A percentile compares a stretch with the other conserved stretches of the same genome.
Conservation (phyloP, 176 grass and related monocot genomes). For the Phoenix roebelenii region DNA sequence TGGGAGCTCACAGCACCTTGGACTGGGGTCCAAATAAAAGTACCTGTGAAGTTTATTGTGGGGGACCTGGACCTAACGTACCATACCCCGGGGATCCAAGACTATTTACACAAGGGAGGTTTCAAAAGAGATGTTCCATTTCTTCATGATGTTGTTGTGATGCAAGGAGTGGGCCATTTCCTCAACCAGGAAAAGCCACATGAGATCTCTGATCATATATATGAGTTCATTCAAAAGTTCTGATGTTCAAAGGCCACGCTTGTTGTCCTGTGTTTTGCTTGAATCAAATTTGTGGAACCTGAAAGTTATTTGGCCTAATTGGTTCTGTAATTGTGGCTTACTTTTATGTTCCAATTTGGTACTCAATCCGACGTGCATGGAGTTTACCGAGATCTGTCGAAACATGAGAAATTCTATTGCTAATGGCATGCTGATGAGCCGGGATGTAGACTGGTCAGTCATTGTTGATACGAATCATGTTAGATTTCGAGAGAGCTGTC, state of each 20-base stretch:
- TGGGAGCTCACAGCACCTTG: constrained; percentile 76
- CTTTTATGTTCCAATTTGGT: too few relatives aligned
- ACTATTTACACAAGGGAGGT: constrained; percentile 61
- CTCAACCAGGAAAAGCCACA: constrained; percentile 65
- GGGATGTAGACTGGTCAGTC: too few relatives aligned
- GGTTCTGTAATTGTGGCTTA: too few relatives aligned
- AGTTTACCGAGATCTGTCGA: too few relatives aligned
- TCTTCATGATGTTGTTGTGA: constrained; percentile 58
- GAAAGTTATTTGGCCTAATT: too few relatives aligned
- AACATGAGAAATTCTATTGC: too few relatives aligned
- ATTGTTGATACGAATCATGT: too few relatives aligned
- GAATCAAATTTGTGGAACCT: too few relatives aligned
- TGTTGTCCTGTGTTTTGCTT: too few relatives aligned
- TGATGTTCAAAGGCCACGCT: not conserved
- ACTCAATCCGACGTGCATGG: too few relatives aligned
- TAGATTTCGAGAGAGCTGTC: too few relatives aligned
- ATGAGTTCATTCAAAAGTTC: constrained; percentile 58
- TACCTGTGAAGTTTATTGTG: constrained; percentile 61
- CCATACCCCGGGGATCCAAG: constrained; percentile 35
- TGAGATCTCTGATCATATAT: constrained; percentile 70
- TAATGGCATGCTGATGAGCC: too few relatives aligned
- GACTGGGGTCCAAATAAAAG: constrained; percentile 44
- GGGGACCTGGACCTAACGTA: constrained; percentile 48
- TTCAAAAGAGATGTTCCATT: constrained; percentile 48
- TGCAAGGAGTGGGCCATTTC: constrained; percentile 67